phyloP scores from a whole-genome alignment of 768 basidiomycete species.

The Boletus vermiculosoides region DNA sequence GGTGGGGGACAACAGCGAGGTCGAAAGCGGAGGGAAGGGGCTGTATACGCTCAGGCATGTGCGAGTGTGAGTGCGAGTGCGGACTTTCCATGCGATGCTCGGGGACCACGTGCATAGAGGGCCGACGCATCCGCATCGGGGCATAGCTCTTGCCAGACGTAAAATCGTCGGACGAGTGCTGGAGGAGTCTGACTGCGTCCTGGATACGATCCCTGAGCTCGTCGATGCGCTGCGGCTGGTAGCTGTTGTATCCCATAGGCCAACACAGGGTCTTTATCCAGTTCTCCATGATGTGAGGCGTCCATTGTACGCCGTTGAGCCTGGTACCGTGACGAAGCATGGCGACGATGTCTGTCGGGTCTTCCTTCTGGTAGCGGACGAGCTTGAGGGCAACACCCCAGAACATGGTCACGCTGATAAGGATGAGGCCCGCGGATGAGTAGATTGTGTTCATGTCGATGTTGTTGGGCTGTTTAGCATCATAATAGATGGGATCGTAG shows the following conservation, averaged over 20 bases:
- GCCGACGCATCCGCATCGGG: slow-evolving; percentile 3
- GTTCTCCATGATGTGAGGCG: slow-evolving; percentile 46
- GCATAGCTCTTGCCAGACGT: background rate
- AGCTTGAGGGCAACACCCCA: slow-evolving; percentile 76
- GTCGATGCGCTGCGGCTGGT: slow-evolving; percentile 42
- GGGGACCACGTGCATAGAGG: slow-evolving; percentile 10
- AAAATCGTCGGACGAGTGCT: slow-evolving; percentile 20
- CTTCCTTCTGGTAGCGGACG: slow-evolving; percentile 61
- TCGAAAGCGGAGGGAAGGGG: slow-evolving; percentile 4
- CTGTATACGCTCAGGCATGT: background rate
- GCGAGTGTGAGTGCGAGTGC: background rate
- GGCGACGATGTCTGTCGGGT: slow-evolving; percentile 65
- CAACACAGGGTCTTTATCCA: slow-evolving; percentile 61
- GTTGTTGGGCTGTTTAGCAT: slow-evolving; percentile 52
- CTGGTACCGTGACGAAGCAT: slow-evolving; percentile 60
- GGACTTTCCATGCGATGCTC: slow-evolving; percentile 2
- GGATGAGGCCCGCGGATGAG: slow-evolving; percentile 49
- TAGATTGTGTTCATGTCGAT: slow-evolving; percentile 55
- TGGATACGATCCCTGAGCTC: slow-evolving; percentile 50
- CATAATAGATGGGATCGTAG: slow-evolving; percentile 63
- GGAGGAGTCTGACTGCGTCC: slow-evolving; percentile 46
- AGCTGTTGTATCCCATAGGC: slow-evolving; percentile 60
- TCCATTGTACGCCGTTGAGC: slow-evolving; percentile 56
- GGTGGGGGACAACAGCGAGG: background rate
- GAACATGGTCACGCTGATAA: slow-evolving; percentile 64